Conservation (phyloP, 495 filamentous ascomycete species). For the Neurospora sp. region DNA sequence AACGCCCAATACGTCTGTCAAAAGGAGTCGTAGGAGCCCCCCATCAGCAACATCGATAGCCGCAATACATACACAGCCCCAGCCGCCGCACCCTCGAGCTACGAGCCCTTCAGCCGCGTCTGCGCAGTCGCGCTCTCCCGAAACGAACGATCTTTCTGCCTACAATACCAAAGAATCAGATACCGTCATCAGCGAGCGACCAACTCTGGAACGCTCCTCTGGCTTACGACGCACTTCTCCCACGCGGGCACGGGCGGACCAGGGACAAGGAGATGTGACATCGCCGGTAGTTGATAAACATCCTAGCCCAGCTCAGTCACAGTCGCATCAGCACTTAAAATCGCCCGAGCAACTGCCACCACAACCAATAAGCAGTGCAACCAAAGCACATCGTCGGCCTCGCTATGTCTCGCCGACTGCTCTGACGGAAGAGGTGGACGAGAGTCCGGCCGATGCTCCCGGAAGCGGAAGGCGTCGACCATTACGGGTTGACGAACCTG, state of each 20-base stretch:
- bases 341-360: background rate
- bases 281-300: background rate
- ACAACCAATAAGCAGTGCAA: background rate
- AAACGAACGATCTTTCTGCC: background rate
- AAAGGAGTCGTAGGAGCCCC: conserved; percentile 18
- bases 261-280: background rate
- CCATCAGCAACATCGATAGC: conserved; percentile 4
- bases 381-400: conserved; percentile 1
- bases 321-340: background rate
- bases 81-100: background rate
- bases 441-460: conserved; percentile 39
- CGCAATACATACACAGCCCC: background rate
- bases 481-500: conserved; percentile 14
- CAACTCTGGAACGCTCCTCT: background rate
- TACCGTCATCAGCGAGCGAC: background rate
- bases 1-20: conserved; percentile 33
- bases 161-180: background rate
- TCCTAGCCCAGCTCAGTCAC: background rate
- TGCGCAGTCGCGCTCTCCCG: background rate
- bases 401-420: conserved; percentile 1
- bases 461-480: conserved; percentile 32
- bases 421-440: conserved; percentile 30
- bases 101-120: background rate
- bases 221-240: background rate
- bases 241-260: background rate